A percentile compares a stretch with the other conserved stretches of the same genome.
These are phyloP conservation scores for Monilinia fructigena DNA, from an alignment of 2,329 filamentous ascomycete genomes.

Conservation along the genomic window DNA sequence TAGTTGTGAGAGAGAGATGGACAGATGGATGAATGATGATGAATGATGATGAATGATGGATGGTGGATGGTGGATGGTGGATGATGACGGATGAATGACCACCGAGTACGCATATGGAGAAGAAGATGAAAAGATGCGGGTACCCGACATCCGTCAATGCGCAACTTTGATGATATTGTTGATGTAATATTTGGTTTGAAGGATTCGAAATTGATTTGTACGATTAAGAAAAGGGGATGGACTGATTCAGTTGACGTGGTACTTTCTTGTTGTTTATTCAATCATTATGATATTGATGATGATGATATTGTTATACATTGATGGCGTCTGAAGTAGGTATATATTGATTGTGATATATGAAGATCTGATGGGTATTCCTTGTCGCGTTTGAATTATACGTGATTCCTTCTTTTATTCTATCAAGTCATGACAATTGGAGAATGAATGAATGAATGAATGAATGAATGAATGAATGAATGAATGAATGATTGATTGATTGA, in stretches of 20 bases:
- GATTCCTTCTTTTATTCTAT: no score
- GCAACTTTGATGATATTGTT: background rate
- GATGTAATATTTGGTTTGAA: background rate
- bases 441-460: no score
- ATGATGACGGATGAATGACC: background rate
- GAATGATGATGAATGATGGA: no score
- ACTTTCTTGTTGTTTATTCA: background rate
- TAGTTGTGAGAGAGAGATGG: no score
- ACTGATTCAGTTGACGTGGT: background rate
- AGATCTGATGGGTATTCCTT: no score
- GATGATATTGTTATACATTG: background rate
- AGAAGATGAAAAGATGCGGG: slow-evolving; percentile 6
- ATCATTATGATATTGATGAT: background rate
- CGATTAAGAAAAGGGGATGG: background rate
- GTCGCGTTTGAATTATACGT: no score
- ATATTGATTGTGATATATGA: background rate
- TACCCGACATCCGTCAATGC: slow-evolving; percentile 6
- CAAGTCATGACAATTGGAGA: no score
- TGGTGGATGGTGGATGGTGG: background rate
- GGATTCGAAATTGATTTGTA: background rate
- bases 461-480: no score
- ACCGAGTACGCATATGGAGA: slow-evolving; percentile 3
- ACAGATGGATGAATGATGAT: no score
- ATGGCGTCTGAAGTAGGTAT: background rate
- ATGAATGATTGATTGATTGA: no score